Evolutionary conservation across 129 eudicot genomes (phyloP).

Genomic region (Centella asiatica): DNA sequence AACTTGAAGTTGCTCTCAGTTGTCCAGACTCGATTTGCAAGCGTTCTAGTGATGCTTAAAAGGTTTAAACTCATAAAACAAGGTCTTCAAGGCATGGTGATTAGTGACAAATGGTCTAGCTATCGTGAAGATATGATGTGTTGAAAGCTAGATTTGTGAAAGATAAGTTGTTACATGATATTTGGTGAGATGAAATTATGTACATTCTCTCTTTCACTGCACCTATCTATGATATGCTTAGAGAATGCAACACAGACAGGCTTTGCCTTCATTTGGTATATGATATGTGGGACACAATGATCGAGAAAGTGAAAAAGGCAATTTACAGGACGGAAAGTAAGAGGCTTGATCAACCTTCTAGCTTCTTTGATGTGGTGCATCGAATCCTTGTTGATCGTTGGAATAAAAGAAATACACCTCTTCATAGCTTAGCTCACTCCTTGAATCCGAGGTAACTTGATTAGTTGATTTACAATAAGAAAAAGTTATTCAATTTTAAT

Average conservation of each 20-base stretch:
- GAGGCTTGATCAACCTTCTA: background rate
- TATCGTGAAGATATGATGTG: background rate
- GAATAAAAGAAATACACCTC: constrained; percentile 7
- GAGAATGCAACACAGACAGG: background rate
- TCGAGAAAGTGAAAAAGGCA: constrained; percentile 2
- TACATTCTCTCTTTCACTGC: constrained; percentile 8
- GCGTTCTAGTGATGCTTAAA: constrained; percentile 10
- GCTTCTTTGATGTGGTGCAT: constrained; percentile 5
- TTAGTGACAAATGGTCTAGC: too few relatives aligned
- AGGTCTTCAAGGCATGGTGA: too few relatives aligned
- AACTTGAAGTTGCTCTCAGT: constrained; percentile 4
- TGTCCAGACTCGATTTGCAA: constrained; percentile 6
- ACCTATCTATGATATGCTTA: constrained; percentile 18
- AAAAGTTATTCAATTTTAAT: background rate
- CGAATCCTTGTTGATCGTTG: constrained; percentile 6
- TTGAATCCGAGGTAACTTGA: constrained; percentile 19
- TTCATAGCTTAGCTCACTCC: constrained; percentile 17
- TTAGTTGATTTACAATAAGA: too few relatives aligned
- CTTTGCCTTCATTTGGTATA: constrained; percentile 13
- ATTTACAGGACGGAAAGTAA: constrained; percentile 1
- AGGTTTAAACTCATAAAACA: constrained; percentile 3
- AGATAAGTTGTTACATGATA: constrained; percentile 9
- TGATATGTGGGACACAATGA: constrained; percentile 11
- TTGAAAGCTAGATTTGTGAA: constrained; percentile 1
- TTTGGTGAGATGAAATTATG: constrained; percentile 5